Evolutionary conservation across 805 yeast genomes (phyloP), one percentile per base, ranked within the genome.

Genomic region (Saccharomycopsis selenospora): DNA sequence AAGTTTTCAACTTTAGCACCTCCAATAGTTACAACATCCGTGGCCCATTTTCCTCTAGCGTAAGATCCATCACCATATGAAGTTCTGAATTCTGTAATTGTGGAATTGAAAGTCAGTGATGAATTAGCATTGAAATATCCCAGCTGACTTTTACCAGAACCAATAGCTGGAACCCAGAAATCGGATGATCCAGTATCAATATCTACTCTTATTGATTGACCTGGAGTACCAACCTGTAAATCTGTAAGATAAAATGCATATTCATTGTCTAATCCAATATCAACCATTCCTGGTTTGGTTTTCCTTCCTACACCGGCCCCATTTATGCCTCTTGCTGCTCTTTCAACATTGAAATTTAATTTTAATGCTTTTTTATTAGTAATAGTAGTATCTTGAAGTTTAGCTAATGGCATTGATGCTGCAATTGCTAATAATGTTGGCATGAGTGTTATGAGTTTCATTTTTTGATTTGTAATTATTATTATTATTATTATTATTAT

Each of bases 101-200:
- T 38, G 13, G 24, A 11, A 10, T 46, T 7, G 30, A 36, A 49
- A 14, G 47, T 7, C 3, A 40, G 11, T 2, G 45, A 45, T 25
- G 28, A 17, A 2, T 3, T 22, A 11, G 52, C 23, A 28, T 33
- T 30, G 14, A 41, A 49, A 7, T 44, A 41, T 17, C 52, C 43
- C n/a, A n/a, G n/a, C 13, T 30, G 22, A 40, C 40, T 42, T 27
- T 7, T 8, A 7, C 11, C 11, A n/a, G 42, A n/a, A 5, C 42
- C 42, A 17, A 6, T 6, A 5, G 26, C 42, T 5, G 42, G 42
- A 7, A 40, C 67, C 78, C 78, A 73, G 42, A 73, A 57, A 50
- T 72, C 75, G 0, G 77, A 69, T 8, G 77, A 71, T 3, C 78
- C 78, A 3, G 78, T 71, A 55, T 75, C 79, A 43, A 75, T 56